Conservation (phyloP, 352 stramenopile genomes). For the Globisporangium camurandrum region DNA sequence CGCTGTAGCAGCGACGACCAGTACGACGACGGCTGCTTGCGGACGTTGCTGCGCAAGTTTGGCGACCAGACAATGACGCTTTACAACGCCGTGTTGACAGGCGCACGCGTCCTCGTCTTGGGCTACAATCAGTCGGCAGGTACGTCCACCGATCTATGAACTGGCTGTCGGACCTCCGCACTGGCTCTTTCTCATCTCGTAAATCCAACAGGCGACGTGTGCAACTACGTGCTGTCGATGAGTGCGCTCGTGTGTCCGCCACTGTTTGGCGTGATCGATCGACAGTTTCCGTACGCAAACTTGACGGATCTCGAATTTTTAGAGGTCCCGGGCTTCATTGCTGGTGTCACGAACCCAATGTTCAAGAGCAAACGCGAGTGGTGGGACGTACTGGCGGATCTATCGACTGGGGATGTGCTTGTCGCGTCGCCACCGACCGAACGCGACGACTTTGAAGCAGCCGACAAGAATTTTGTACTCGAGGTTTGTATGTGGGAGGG, state of each 20-base stretch:
- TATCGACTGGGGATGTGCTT: slow-evolving; percentile 74
- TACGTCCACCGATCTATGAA: slow-evolving; percentile 6
- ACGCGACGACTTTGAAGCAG: slow-evolving; percentile 65
- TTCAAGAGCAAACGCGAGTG: slow-evolving; percentile 88
- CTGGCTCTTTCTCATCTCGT: too few relatives aligned
- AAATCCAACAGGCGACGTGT: slow-evolving; percentile 60
- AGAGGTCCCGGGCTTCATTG: slow-evolving; percentile 77
- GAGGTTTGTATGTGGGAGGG: slow-evolving; percentile 42
- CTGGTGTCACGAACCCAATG: slow-evolving; percentile 89
- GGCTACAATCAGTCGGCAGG: slow-evolving; percentile 78
- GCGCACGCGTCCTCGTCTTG: slow-evolving; percentile 67
- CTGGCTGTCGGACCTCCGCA: too few relatives aligned
- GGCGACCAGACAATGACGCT: slow-evolving; percentile 80
- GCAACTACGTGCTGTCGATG: slow-evolving; percentile 81
- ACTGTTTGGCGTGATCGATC: slow-evolving; percentile 67
- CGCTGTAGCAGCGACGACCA: slow-evolving; percentile 80
- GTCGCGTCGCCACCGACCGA: slow-evolving; percentile 47
- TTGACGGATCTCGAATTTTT: slow-evolving; percentile 86
- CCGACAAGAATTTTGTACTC: slow-evolving; percentile 64
- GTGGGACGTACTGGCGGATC: slow-evolving; percentile 88
- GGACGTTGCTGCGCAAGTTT: slow-evolving; percentile 66
- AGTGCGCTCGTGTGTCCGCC: slow-evolving; percentile 79
- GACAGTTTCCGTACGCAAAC: slow-evolving; percentile 85
- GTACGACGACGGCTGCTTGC: slow-evolving; percentile 70
- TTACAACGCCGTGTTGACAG: slow-evolving; percentile 82